Evolutionary conservation across 164 flowering plant species (phyloP).

Genomic region (Umbilicus rupestris): DNA sequence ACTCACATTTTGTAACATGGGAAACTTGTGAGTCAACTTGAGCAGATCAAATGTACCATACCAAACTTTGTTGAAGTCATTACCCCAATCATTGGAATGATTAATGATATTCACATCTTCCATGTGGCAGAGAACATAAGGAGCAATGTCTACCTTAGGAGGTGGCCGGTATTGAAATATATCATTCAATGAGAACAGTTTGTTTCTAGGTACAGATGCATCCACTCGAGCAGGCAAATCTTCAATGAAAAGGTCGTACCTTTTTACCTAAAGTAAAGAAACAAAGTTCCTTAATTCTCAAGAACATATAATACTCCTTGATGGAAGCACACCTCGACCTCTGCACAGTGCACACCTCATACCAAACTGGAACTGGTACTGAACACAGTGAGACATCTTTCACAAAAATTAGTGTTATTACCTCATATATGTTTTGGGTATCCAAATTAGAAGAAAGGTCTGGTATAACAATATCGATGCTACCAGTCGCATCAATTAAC

Average conservation of each 20-base stretch:
- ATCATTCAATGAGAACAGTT: slow-evolving; percentile 47
- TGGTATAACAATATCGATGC: slow-evolving; percentile 59
- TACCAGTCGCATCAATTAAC: slow-evolving; percentile 73
- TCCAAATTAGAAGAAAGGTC: slow-evolving; percentile 51
- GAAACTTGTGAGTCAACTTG: slow-evolving; percentile 64
- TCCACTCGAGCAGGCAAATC: slow-evolving; percentile 30
- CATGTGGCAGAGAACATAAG: slow-evolving; percentile 34
- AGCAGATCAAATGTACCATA: slow-evolving; percentile 51
- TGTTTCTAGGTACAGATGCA: slow-evolving; percentile 15
- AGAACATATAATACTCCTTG: background rate
- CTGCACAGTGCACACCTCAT: background rate
- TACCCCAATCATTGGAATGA: slow-evolving; percentile 16
- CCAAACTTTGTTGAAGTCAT: slow-evolving; percentile 18
- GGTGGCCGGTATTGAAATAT: slow-evolving; percentile 28
- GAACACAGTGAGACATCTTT: background rate
- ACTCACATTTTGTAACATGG: slow-evolving; percentile 40
- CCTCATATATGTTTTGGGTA: slow-evolving; percentile 52
- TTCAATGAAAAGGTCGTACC: slow-evolving; percentile 46
- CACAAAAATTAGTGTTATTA: slow-evolving; percentile 13
- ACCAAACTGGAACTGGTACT: background rate
- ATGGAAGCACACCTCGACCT: background rate
- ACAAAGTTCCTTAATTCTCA: background rate
- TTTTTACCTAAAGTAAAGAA: slow-evolving; percentile 34
- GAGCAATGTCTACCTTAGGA: slow-evolving; percentile 19
- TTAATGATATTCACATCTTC: slow-evolving; percentile 20